Evolutionary conservation across 176 grass and related monocot genomes (phyloP).

Genomic region (Lolium rigidum): DNA sequence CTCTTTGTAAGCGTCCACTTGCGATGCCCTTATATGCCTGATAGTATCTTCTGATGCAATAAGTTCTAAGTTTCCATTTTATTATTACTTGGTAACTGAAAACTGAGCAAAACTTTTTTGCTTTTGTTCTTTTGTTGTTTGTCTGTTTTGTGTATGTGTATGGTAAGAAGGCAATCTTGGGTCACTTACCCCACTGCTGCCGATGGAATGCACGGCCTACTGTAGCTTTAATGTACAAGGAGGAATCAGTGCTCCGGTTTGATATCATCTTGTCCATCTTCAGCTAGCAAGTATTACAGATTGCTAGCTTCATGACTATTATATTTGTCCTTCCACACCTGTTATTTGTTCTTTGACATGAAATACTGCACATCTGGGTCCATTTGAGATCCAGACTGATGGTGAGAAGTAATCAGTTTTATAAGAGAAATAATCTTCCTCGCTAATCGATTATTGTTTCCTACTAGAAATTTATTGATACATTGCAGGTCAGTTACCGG

Average conservation of each 20-base stretch:
- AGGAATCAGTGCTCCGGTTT: constrained; percentile 91
- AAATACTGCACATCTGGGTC: constrained; percentile 44
- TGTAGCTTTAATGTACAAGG: constrained; percentile 90
- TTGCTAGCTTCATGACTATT: constrained; percentile 64
- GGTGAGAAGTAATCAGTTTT: constrained; percentile 41
- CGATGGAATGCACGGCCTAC: constrained; percentile 87
- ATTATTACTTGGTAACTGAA: constrained; percentile 65
- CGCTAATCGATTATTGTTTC: constrained; percentile 50
- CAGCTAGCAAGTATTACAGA: constrained; percentile 59
- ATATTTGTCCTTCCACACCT: constrained; percentile 49
- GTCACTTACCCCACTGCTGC: constrained; percentile 92
- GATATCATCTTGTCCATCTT: constrained; percentile 75
- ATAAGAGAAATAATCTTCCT: constrained; percentile 17
- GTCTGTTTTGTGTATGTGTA: constrained; percentile 98
- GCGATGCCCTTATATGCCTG: constrained; percentile 37
- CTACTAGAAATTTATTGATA: constrained; percentile 59
- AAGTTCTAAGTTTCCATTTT: constrained; percentile 57
- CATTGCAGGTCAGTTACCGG: constrained; percentile 79
- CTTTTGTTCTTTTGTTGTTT: constrained; percentile 90
- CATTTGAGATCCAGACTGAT: constrained; percentile 38
- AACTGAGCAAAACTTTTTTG: constrained; percentile 56
- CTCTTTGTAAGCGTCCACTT: constrained; percentile 18
- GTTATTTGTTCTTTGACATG: constrained; percentile 42
- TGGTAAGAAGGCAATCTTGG: constrained; percentile 98
- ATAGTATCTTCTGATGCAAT: constrained; percentile 59